Percentiles rank a stretch among this genome's conserved stretches.
Evolutionary conservation across 176 grass and related monocot genomes (phyloP).

Genomic region (Oryza punctata): DNA sequence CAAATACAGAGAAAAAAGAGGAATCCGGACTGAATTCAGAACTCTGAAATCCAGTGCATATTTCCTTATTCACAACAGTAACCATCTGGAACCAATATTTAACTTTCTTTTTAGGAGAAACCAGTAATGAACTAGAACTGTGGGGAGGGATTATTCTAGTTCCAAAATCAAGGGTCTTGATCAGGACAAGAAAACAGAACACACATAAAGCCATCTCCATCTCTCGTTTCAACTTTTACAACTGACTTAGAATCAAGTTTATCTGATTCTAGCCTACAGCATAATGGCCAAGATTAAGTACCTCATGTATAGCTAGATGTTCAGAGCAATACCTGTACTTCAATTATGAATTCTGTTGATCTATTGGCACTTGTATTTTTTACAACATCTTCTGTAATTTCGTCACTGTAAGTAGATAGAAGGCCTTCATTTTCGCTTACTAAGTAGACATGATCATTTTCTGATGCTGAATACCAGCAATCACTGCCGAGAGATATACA

Average conservation of each 20-base stretch:
- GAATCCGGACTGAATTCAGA: neutral
- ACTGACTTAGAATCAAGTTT: neutral
- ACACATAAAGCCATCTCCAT: neutral
- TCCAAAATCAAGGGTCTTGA: neutral
- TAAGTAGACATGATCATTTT: conserved; percentile 73
- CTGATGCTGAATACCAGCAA: conserved; percentile 89
- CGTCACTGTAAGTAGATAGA: conserved; percentile 31
- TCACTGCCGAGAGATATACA: conserved; percentile 80
- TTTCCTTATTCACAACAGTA: conserved; percentile 13
- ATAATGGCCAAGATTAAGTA: neutral
- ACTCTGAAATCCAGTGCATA: neutral
- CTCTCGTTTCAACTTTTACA: neutral
- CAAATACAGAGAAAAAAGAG: neutral
- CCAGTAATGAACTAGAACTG: neutral
- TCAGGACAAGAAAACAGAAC: neutral
- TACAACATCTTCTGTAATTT: conserved; percentile 39
- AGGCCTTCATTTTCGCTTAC: conserved; percentile 49
- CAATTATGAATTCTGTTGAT: conserved; percentile 71
- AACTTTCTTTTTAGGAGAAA: neutral
- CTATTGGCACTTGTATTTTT: conserved; percentile 38
- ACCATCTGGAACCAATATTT: conserved; percentile 18
- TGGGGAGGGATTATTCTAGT: neutral
- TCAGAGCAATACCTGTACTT: conserved; percentile 71
- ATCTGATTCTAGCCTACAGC: neutral
- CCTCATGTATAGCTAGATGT: conserved; percentile 10